Evolutionary conservation across 2,329 filamentous ascomycete species (phyloP).

Genomic region (Fusarium staphyleae): DNA sequence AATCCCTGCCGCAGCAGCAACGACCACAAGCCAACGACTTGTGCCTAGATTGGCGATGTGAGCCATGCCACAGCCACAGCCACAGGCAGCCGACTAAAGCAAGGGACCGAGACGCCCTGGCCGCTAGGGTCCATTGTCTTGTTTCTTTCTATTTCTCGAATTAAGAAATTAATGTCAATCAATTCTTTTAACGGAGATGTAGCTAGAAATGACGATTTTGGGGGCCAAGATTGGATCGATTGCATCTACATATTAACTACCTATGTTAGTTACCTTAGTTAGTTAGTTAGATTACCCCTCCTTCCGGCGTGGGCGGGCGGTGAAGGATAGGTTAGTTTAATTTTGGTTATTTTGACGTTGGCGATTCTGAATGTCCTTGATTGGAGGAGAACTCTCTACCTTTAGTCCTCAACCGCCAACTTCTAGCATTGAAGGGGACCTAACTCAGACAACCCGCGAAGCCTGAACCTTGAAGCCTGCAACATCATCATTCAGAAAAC

Average conservation of each 20-base stretch:
- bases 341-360: constrained; percentile 32
- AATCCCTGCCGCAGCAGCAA: constrained; percentile 22
- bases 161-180: too few species aligned
- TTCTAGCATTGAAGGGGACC: constrained; percentile 30
- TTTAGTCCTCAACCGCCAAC: constrained; percentile 28
- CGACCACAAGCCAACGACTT: constrained; percentile 3
- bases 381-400: constrained; percentile 35
- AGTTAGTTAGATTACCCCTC: too few species aligned
- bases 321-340: constrained; percentile 34
- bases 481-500: constrained; percentile 7
- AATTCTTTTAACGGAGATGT: too few species aligned
- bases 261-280: too few species aligned
- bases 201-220: background rate
- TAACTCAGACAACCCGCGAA: constrained; percentile 31
- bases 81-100: constrained; percentile 1
- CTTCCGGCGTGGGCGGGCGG: constrained; percentile 32
- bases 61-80: constrained; percentile 11
- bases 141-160: background rate
- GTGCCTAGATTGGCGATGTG: constrained; percentile 7
- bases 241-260: too few species aligned
- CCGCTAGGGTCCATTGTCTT: background rate
- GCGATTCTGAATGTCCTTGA: constrained; percentile 34
- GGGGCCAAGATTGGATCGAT: background rate
- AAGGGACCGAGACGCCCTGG: constrained; percentile 6
- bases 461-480: constrained; percentile 24